Evolutionary conservation across 768 basidiomycete species (phyloP), one percentile per base, ranked within the genome.

Genomic region (Hysterangium stoloniferum): DNA sequence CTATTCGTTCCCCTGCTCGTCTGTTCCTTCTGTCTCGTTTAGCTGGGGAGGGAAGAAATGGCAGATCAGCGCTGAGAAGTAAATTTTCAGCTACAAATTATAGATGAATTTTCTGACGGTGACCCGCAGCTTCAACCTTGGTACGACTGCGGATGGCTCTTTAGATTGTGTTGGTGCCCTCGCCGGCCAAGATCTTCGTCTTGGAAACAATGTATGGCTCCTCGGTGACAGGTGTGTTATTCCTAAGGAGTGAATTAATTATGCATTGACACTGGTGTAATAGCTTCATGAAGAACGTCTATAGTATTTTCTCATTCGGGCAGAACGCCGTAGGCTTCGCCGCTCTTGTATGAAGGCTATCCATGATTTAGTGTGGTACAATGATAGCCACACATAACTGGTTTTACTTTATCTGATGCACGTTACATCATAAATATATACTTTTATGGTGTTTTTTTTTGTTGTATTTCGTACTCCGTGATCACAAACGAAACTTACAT

Each of bases 231-330:
- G 45, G 46, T 28, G 35, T 20, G 29, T 40, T 25, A 27, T 20
- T 12, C 19, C 32, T 13, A 4, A 48, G 17, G 22, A 8, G 11
- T 8, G n/a, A 7, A 3, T 33, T 36, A 6, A 11, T 33, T 49
- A 17, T 24, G 20, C 27, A 2, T 15, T 3, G 36, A 29, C 6
- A 3, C 15, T 45, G 12, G 33, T 15, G 6, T 35, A 20, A 20
- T 31, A 61, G 61, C 54, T 64, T 64, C 57, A 58, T 66, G 62
- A 60, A 61, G 61, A 66, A 66, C 56, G 62, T 64, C 24, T 64
- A 64, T 57, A 61, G 60, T 47, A 61, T 50, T 13, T 62, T 62
- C 59, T 56, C 54, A 12, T 59, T 61, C 42, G 59, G 52, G 20
- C 25, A 56, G 44, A 58, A 58, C 41, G 17, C 58, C 3, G 59